Conservation (phyloP, 148 eudicot species). For the Vaccinium vitisidaea region DNA sequence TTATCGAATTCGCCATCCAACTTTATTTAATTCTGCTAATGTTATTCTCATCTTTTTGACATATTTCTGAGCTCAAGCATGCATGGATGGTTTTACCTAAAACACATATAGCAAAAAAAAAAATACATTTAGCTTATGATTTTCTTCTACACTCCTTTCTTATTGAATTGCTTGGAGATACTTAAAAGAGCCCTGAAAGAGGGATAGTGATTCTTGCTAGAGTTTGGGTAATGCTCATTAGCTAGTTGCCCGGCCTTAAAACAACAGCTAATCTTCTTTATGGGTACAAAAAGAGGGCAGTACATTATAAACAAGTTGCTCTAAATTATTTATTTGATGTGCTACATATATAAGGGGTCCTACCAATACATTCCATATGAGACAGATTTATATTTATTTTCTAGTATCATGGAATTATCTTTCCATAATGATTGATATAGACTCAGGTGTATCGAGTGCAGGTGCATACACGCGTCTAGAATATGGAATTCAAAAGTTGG, state of each 20-base stretch:
- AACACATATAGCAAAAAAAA: not conserved
- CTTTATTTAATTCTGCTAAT: not conserved
- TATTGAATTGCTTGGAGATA: not conserved
- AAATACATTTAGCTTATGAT: not conserved
- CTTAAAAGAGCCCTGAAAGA: not conserved
- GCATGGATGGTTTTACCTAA: not conserved
- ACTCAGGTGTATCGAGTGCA: not conserved
- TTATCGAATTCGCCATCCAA: not conserved
- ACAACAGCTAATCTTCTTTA: not conserved
- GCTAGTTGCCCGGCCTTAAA: not conserved
- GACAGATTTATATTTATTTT: not conserved
- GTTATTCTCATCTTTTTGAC: not conserved
- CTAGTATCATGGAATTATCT: not conserved
- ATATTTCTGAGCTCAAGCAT: not conserved
- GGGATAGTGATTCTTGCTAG: not conserved
- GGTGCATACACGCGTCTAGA: not conserved
- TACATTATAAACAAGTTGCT: not conserved
- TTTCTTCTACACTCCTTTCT: not conserved
- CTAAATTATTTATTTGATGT: slow-evolving; percentile 10
- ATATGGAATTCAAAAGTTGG: not conserved
- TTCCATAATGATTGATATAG: not conserved
- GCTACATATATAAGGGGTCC: not conserved
- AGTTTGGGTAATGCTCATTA: not conserved
- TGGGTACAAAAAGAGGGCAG: not conserved
- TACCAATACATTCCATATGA: not conserved